These are phyloP conservation scores for Cyberlindnera meyerae DNA, from an alignment of 805 yeast species.

Conservation along the genomic window DNA sequence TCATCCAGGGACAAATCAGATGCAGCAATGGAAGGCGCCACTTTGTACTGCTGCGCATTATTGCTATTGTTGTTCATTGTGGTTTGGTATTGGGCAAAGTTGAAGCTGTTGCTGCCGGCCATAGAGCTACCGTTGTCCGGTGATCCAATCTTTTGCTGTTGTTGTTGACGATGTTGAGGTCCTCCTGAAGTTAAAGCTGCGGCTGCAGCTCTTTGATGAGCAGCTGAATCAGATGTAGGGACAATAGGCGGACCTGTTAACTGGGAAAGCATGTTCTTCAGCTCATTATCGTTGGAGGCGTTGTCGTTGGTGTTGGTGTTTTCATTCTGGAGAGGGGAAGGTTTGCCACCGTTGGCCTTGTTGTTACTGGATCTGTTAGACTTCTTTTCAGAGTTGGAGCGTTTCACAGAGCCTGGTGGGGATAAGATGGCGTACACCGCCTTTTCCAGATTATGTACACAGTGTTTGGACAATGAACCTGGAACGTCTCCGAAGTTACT, in stretches of 20 bases:
- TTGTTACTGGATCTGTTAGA: slow-evolving; percentile 8
- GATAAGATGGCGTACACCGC: slow-evolving; percentile 56
- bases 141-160: slow-evolving; percentile 9
- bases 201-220: slow-evolving; percentile 9
- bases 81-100: background rate
- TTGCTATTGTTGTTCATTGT: too few species aligned
- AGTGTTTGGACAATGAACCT: slow-evolving; percentile 55
- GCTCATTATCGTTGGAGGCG: slow-evolving; percentile 11
- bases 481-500: slow-evolving; percentile 44
- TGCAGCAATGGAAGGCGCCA: slow-evolving; percentile 7
- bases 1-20: slow-evolving; percentile 14
- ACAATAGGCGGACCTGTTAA: slow-evolving; percentile 26
- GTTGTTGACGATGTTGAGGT: slow-evolving; percentile 3
- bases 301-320: slow-evolving; percentile 2
- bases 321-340: slow-evolving; percentile 15
- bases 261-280: slow-evolving; percentile 26
- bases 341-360: slow-evolving; percentile 8
- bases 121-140: slow-evolving; percentile 6
- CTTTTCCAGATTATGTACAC: slow-evolving; percentile 51
- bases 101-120: slow-evolving; percentile 2
- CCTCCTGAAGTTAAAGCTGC: background rate
- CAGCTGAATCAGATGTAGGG: slow-evolving; percentile 8
- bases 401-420: slow-evolving; percentile 9
- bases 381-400: slow-evolving; percentile 14
- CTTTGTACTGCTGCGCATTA: slow-evolving; percentile 4